Evolutionary conservation across 257 asterid species (phyloP).

Genomic region (Solanum raphanifolium): DNA sequence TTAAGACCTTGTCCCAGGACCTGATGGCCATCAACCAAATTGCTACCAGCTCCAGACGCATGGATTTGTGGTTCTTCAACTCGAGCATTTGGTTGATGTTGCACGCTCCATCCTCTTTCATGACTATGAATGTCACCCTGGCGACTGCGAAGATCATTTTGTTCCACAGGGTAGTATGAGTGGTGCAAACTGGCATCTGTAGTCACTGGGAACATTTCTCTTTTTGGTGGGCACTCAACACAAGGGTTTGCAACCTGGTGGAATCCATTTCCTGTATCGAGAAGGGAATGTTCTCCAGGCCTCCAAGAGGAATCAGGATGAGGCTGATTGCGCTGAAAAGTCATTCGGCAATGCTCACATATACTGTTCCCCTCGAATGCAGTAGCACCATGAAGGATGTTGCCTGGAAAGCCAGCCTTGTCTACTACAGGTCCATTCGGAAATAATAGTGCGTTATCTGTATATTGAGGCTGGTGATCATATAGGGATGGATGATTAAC

Average conservation of each 20-base stretch:
- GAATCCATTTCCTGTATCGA: conserved; percentile 57
- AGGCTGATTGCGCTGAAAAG: conserved; percentile 54
- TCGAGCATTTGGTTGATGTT: conserved; percentile 51
- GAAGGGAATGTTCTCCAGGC: conserved; percentile 48
- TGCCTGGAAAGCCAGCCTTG: conserved; percentile 65
- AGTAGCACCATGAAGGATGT: conserved; percentile 45
- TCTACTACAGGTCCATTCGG: conserved; percentile 46
- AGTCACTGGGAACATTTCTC: conserved; percentile 48
- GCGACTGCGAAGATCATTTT: conserved; percentile 44
- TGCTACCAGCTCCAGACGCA: conserved; percentile 45
- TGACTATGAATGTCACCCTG: conserved; percentile 43
- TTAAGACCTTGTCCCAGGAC: conserved; percentile 48
- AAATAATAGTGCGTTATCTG: conserved; percentile 44
- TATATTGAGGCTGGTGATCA: conserved; percentile 54
- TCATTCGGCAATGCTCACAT: conserved; percentile 54
- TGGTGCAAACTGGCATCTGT: conserved; percentile 48
- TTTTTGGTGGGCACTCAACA: conserved; percentile 59
- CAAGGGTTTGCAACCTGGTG: conserved; percentile 49
- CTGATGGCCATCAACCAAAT: conserved; percentile 46
- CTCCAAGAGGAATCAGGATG: conserved; percentile 50
- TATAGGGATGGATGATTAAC: conserved; percentile 31
- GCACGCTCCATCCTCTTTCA: conserved; percentile 65
- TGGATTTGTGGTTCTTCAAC: conserved; percentile 55
- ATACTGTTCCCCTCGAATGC: conserved; percentile 56
- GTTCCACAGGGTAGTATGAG: conserved; percentile 53